Base-by-base conservation (phyloP, 495 filamentous ascomycete genomes). In the Neurospora discreta region DNA sequence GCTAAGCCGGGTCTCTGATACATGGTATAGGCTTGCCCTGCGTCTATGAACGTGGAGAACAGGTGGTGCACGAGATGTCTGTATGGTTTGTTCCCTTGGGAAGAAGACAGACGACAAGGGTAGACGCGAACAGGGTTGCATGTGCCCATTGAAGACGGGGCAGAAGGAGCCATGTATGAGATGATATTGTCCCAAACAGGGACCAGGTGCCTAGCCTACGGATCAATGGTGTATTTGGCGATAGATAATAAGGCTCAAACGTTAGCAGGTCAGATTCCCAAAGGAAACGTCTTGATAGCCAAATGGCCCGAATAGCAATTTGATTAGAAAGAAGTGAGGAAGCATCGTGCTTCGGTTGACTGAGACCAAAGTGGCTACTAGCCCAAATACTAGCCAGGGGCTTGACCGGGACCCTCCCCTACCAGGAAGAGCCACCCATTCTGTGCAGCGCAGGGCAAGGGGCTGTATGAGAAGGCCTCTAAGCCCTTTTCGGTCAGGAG, bases 1-100 rank as follows among this genome's bases (percentile, higher is more conserved):
- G 80, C 80, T 82, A 82, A 82, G 82, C 83, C 83, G 83, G 82
- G 79, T 81, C 81, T 77, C 80, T 65, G 23, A 65, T 65, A 65
- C 52, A 81, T 84, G 83, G 81, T 81, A 82, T 82, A 84, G 81
- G 78, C 82, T 78, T 81, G 81, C 79, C 80, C 80, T 76, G 79
- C 78, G 78, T 84, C 79, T 83, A 77, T 82, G 79, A 77, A 81
- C 75, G 78, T 77, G 73, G 78, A 79, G 79, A 78, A 79, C 75
- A 77, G 68, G 77, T 79, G 81, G 82, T 82, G 83, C 82, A 80
- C 78, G 82, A 83, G 77, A 77, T 65, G 74, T 73, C 73, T 79
- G 75, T 81, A 81, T 81, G 82, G 83, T 80, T 80, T 77, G 79
- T 77, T 80, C 65, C 75, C 71, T 72, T 77, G 77, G 76, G 78